Evolutionary conservation across 345 rosid genomes (phyloP).

Genomic region (Salix exigua): DNA sequence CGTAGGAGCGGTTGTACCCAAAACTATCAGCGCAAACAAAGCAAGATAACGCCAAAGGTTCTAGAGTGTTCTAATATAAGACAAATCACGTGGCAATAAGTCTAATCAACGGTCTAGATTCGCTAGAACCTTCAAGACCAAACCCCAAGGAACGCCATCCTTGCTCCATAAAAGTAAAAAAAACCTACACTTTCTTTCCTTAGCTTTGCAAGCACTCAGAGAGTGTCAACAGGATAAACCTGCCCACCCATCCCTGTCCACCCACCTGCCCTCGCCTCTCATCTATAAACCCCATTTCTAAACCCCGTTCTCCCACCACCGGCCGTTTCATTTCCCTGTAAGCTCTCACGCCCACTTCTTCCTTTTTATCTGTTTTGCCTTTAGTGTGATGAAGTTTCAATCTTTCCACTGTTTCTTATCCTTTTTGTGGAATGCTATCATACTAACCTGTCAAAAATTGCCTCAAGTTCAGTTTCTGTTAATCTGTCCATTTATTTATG

Average conservation of each 20-base stretch:
- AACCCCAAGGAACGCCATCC: too few species aligned
- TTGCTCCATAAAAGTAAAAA: too few species aligned
- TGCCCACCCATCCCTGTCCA: neutral
- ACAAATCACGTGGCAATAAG: too few species aligned
- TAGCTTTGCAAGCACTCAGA: neutral
- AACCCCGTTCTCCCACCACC: neutral
- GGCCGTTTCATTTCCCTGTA: neutral
- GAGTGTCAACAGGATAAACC: neutral
- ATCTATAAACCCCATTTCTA: too few species aligned
- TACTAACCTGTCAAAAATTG: neutral
- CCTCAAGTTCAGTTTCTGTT: neutral
- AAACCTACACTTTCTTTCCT: neutral
- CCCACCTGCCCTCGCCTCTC: conserved; percentile 11
- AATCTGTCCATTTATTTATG: too few species aligned
- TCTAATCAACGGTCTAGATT: too few species aligned
- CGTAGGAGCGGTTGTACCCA: too few species aligned
- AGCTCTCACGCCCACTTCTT: neutral
- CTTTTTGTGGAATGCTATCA: neutral
- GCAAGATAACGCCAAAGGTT: too few species aligned
- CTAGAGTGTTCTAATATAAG: too few species aligned
- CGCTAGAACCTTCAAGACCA: too few species aligned
- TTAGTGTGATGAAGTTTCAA: neutral
- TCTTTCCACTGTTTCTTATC: neutral
- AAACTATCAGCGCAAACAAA: too few species aligned
- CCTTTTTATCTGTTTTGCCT: neutral